phyloP scores from a whole-genome alignment of 345 rosid species.

The Eucalyptus marginata region DNA sequence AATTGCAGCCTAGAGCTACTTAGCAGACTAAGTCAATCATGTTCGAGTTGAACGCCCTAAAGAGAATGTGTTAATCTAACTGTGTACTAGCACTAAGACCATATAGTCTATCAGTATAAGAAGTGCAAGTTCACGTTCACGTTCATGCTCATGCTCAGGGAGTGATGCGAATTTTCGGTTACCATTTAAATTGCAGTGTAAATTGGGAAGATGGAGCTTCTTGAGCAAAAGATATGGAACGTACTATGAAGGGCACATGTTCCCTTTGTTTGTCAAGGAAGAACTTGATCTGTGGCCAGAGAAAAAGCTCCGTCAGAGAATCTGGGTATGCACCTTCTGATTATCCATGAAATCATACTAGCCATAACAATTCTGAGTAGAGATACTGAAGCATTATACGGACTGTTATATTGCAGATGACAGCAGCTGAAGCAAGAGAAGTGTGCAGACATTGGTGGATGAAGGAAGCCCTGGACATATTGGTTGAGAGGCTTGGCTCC shows the following conservation, averaged over 20 bases:
- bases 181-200: slow-evolving; percentile 18
- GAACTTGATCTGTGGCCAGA: slow-evolving; percentile 86
- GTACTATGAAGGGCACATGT: slow-evolving; percentile 81
- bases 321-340: slow-evolving; percentile 44
- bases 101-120: neutral
- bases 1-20: neutral
- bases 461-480: slow-evolving; percentile 74
- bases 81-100: neutral
- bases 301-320: slow-evolving; percentile 43
- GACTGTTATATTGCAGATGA: slow-evolving; percentile 24
- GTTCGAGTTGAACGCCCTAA: neutral
- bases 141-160: neutral
- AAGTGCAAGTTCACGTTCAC: neutral
- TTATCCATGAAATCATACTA: neutral
- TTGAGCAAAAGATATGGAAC: slow-evolving; percentile 70
- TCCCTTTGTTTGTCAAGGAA: slow-evolving; percentile 70
- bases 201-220: slow-evolving; percentile 75
- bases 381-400: neutral
- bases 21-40: neutral
- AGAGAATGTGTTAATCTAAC: neutral
- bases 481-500: slow-evolving; percentile 28
- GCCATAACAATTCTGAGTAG: neutral
- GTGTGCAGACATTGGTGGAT: slow-evolving; percentile 88
- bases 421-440: slow-evolving; percentile 59
- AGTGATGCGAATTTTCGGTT: neutral